A percentile compares a stretch with the other conserved stretches of the same genome.
These are phyloP conservation scores for Arthrinium phaeospermum DNA, from an alignment of 2,329 filamentous ascomycete genomes.

Conservation along the genomic window DNA sequence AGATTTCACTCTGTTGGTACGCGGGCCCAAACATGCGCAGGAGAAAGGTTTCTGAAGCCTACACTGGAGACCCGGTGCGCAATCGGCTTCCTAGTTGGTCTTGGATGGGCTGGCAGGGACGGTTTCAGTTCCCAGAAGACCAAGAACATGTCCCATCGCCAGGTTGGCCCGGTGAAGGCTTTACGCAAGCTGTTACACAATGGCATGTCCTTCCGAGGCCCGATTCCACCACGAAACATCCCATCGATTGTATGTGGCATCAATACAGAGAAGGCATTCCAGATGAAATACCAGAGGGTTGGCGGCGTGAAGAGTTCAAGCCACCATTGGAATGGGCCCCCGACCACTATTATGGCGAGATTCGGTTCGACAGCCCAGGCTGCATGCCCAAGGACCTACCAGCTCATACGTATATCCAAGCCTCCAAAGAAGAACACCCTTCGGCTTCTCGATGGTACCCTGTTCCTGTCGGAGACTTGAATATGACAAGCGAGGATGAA, in stretches of 20 bases:
- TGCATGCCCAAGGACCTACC: not conserved
- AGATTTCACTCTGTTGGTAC: not conserved
- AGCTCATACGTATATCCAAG: not conserved
- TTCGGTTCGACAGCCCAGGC: not conserved
- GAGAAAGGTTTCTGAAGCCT: not conserved
- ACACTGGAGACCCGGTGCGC: not conserved
- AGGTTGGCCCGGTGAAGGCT: not conserved
- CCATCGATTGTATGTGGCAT: not conserved
- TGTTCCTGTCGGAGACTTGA: not conserved
- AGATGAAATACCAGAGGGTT: not conserved
- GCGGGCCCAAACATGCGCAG: not conserved
- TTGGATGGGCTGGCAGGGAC: not conserved
- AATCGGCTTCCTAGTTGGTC: not conserved
- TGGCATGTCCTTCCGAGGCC: not conserved
- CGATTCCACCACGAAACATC: not conserved
- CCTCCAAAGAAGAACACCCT: not conserved
- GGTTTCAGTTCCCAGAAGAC: accelerated
- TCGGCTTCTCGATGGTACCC: not conserved
- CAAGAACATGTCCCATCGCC: not conserved
- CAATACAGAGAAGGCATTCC: not conserved
- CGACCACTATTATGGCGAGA: not conserved
- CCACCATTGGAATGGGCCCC: not conserved
- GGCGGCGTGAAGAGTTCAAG: not conserved
- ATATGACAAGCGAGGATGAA: not conserved
- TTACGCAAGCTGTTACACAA: not conserved